phyloP scores from a whole-genome alignment of 1,139 yeast genomes.

The Petasospora fabianii region DNA sequence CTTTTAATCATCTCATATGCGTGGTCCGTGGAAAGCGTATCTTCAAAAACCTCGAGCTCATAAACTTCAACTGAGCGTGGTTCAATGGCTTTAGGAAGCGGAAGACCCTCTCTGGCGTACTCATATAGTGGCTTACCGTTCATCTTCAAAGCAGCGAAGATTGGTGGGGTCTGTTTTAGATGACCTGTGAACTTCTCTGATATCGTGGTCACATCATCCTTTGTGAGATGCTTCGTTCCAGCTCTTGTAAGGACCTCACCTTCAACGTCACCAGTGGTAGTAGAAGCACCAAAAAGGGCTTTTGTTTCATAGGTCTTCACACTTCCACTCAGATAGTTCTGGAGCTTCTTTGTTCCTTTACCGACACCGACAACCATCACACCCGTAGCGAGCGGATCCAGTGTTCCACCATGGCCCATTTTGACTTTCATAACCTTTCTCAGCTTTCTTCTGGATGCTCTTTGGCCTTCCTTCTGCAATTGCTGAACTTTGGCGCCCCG shows the following conservation, averaged over 20 bases:
- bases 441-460: conserved; percentile 41
- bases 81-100: conserved; percentile 78
- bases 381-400: conserved; percentile 94
- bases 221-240: conserved; percentile 54
- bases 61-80: conserved; percentile 66
- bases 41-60: conserved; percentile 50
- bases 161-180: conserved; percentile 88
- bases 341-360: conserved; percentile 77
- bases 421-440: conserved; percentile 60
- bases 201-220: conserved; percentile 46
- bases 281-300: conserved; percentile 83
- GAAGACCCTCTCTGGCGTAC: conserved; percentile 85
- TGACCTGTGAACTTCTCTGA: conserved; percentile 70
- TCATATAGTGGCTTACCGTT: conserved; percentile 93
- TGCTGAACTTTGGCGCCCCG: conserved; percentile 46
- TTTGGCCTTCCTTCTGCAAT: conserved; percentile 38
- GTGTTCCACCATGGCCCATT: conserved; percentile 97
- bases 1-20: conserved; percentile 44
- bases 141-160: conserved; percentile 90
- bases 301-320: conserved; percentile 76
- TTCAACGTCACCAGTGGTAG: conserved; percentile 92
- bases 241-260: conserved; percentile 71
- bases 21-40: conserved; percentile 55
- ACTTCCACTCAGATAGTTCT: conserved; percentile 66
- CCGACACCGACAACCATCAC: conserved; percentile 91